Conservation (phyloP, 164 flowering plant species). For the Akebia trifoliata region DNA sequence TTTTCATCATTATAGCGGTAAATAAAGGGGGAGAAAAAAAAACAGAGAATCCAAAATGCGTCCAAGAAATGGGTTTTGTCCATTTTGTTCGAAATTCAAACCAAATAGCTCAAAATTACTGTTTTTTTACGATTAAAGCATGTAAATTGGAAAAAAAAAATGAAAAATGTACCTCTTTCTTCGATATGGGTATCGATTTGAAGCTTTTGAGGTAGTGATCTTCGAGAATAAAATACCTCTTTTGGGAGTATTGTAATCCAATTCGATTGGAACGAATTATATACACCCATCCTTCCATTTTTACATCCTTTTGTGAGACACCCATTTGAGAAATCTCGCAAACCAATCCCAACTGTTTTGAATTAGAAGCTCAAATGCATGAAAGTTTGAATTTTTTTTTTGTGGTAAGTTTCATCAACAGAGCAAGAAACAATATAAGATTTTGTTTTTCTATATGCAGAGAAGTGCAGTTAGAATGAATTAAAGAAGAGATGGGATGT, state of each 20-base stretch:
- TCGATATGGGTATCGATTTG: constrained; percentile 50
- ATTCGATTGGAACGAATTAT: constrained; percentile 61
- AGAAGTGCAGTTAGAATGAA: background rate
- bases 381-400: constrained; percentile 6
- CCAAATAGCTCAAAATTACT: background rate
- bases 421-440: background rate
- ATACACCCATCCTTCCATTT: constrained; percentile 84
- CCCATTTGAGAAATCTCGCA: constrained; percentile 26
- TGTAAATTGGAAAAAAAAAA: background rate
- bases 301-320: constrained; percentile 32
- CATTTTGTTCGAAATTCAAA: background rate
- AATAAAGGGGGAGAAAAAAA: background rate
- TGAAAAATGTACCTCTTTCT: constrained; percentile 38
- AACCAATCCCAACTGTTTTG: background rate
- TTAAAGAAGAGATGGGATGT: constrained; percentile 17
- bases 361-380: constrained; percentile 1
- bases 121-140: background rate
- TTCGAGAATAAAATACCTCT: constrained; percentile 71
- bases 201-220: constrained; percentile 56
- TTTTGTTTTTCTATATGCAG: background rate
- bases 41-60: background rate
- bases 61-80: background rate
- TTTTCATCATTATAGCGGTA: background rate
- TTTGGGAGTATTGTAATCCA: constrained; percentile 67
- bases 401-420: constrained; percentile 1